Base-by-base conservation (phyloP, 2,329 filamentous ascomycete species). In the Emericellopsis atlantica region DNA sequence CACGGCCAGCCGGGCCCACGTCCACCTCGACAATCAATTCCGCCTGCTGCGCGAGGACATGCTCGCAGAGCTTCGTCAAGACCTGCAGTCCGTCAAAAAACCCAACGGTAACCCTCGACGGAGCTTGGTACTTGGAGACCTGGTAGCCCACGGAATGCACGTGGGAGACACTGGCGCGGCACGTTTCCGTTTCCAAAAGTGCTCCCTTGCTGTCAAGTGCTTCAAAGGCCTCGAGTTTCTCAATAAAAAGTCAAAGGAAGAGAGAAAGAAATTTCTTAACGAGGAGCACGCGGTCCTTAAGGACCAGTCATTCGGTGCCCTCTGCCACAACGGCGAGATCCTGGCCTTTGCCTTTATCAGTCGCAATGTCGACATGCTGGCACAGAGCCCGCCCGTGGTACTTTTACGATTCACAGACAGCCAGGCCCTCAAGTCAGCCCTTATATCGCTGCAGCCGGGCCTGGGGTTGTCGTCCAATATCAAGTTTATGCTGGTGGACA, bases 41-140 rank as follows among this genome's bases (percentile, higher is more conserved):
- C 77, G 83, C 0, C 66, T 87, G 1, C 61, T 85, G 0, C 64
- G 83, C 3, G 81, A 88, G 48, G 82, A 87, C 45, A 79, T 86
- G 67, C 57, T 87, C 0, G 72, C 66, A 0, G 79, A 82, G 45
- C 60, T 88, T 3, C 69, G 76, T 1, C 72, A 78, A 8, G 79
- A 82, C 37, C 54, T 81, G 1, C 66, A 75, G 26, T 12, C 26
- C 12, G 26, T 29, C 26, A 29, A 29, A 6, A 29, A 9, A 4
- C 6, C 26, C 4, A 29, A 12, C 6, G 26, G 26, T 12, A 29
- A 7, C 26, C 26, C 4, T 29, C 26, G 26, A 4, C 26, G 26
- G 6, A 29, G 26, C 12, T 29, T 29, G 26, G 26, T 29, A 9
- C 26, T 29, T 6, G 26, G 26, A 4, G 26, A 6, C 26, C 12